phyloP scores from a whole-genome alignment of 2,329 filamentous ascomycete species.

The Metarhizium brunneum region DNA sequence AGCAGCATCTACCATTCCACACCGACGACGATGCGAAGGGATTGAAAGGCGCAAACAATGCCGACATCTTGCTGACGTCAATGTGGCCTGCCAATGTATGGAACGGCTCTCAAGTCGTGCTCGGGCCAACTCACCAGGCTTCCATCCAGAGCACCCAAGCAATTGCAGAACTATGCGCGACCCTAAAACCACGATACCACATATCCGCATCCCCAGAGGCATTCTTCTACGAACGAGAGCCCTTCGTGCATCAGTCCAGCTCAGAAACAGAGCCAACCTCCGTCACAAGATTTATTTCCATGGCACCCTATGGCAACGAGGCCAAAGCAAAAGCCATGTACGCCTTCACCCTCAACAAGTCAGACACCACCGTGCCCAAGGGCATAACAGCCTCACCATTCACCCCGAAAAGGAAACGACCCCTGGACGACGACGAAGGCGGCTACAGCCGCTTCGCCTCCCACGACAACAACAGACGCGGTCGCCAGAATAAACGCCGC shows the following conservation, averaged over 20 bases:
- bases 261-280: constrained; percentile 39
- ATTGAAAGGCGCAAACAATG: constrained; percentile 64
- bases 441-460: constrained; percentile 46
- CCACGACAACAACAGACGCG: constrained; percentile 32
- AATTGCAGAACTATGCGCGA: constrained; percentile 67
- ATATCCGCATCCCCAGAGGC: constrained; percentile 57
- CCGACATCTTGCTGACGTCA: constrained; percentile 80
- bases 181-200: constrained; percentile 86
- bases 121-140: constrained; percentile 43
- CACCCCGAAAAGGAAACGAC: constrained; percentile 49
- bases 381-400: constrained; percentile 75
- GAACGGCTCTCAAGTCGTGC: constrained; percentile 53
- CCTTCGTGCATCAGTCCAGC: constrained; percentile 64
- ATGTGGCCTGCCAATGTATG: constrained; percentile 74
- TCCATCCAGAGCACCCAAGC: constrained; percentile 50
- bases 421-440: constrained; percentile 28
- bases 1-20: constrained; percentile 70
- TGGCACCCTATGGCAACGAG: constrained; percentile 68
- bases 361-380: constrained; percentile 53
- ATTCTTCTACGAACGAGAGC: constrained; percentile 83
- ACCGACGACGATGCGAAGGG: constrained; percentile 66
- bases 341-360: constrained; percentile 62
- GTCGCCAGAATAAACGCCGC: constrained; percentile 36
- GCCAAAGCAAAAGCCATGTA: constrained; percentile 75
- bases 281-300: constrained; percentile 82